Conservation (phyloP, 345 rosid species). For the Syzygium grande region DNA sequence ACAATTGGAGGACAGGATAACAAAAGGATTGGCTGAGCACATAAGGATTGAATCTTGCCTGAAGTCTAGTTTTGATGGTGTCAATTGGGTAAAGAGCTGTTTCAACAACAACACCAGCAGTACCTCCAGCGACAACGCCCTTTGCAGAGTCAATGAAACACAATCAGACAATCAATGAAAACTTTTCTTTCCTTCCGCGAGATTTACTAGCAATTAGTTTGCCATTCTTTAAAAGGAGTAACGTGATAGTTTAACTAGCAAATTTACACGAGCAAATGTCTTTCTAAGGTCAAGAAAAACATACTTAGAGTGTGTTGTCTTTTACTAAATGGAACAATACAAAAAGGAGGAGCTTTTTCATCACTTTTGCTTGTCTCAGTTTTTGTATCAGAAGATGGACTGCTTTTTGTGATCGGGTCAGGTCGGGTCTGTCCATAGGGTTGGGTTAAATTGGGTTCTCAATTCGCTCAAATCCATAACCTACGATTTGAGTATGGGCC, state of each 20-base stretch:
- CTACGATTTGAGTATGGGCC: not conserved
- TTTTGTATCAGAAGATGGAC: not conserved
- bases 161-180: not conserved
- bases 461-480: not conserved
- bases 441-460: not conserved
- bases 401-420: too few species aligned
- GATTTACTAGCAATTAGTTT: not conserved
- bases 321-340: too few species aligned
- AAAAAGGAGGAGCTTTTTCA: not conserved
- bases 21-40: not conserved
- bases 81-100: slow-evolving; percentile 81
- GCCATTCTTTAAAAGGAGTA: not conserved
- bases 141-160: slow-evolving; percentile 26
- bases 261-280: not conserved
- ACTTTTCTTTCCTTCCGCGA: not conserved
- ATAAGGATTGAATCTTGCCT: slow-evolving; percentile 23
- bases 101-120: slow-evolving; percentile 79
- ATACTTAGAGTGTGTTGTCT: not conserved
- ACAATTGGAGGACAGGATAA: not conserved
- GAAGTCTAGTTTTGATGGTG: slow-evolving; percentile 80
- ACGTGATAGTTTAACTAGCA: not conserved
- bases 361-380: not conserved
- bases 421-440: not conserved
- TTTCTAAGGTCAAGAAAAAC: not conserved
- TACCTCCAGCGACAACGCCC: slow-evolving; percentile 63